Percentiles rank a stretch among this genome's conserved stretches.
phyloP scores from a whole-genome alignment of 257 asterid species.

The Scutellaria galericulata region DNA sequence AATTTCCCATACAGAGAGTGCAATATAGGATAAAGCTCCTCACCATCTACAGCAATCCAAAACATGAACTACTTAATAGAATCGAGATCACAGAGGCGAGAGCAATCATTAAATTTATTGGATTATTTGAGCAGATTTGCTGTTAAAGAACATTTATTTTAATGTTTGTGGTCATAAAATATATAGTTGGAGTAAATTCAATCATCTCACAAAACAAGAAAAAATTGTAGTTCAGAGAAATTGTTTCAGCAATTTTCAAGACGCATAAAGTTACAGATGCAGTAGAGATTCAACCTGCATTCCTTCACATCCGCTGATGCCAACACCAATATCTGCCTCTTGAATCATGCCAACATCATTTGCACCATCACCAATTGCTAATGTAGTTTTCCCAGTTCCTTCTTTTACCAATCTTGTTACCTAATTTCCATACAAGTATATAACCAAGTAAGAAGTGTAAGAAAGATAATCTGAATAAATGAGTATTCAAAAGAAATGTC shows the following conservation, averaged over 20 bases:
- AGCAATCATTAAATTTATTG: background rate
- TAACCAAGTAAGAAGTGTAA: conserved; percentile 30
- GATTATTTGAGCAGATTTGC: background rate
- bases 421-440: conserved; percentile 41
- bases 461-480: conserved; percentile 11
- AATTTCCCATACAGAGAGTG: conserved; percentile 3
- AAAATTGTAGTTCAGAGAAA: background rate
- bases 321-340: conserved; percentile 99
- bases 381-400: conserved; percentile 94
- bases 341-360: conserved; percentile 99
- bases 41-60: background rate
- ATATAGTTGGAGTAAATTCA: no score
- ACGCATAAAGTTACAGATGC: background rate
- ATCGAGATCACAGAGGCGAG: background rate
- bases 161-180: no score
- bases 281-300: conserved; percentile 81
- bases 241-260: background rate
- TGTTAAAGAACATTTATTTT: no score
- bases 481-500: conserved; percentile 19
- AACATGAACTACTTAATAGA: background rate
- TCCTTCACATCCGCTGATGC: conserved; percentile 99
- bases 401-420: conserved; percentile 96
- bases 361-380: conserved; percentile 99
- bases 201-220: background rate
- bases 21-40: background rate